phyloP scores from a whole-genome alignment of 2,329 filamentous ascomycete genomes.

The Colletotrichum costaricense region DNA sequence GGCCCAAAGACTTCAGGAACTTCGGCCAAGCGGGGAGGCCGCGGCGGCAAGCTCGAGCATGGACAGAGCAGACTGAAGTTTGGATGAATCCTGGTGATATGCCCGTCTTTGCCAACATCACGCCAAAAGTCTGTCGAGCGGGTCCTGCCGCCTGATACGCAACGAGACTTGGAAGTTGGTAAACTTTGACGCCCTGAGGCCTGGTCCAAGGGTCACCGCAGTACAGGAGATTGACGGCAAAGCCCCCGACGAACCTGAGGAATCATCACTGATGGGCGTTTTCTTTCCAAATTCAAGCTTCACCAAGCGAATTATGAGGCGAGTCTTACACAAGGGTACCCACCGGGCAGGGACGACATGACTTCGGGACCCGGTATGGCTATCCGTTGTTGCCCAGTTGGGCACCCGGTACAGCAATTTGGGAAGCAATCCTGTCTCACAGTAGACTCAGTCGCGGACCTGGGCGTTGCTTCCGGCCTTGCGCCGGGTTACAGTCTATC shows the following conservation, averaged over 20 bases:
- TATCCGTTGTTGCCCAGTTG: not conserved
- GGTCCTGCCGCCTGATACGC: constrained; percentile 29
- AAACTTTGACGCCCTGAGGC: constrained; percentile 11
- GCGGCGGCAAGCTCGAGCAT: constrained; percentile 58
- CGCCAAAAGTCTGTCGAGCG: constrained; percentile 30
- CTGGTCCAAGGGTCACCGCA: constrained; percentile 17
- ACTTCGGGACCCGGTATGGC: not conserved
- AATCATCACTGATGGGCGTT: not conserved
- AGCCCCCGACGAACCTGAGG: not conserved
- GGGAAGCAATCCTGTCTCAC: not conserved
- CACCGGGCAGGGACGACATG: not conserved
- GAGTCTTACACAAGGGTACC: not conserved
- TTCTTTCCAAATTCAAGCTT: not conserved
- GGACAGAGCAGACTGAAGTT: constrained; percentile 72
- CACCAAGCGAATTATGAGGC: not conserved
- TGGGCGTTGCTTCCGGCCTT: not conserved
- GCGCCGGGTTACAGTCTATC: constrained; percentile 16
- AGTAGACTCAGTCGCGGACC: not conserved
- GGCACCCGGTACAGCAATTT: not conserved
- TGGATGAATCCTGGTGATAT: constrained; percentile 52
- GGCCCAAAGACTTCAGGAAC: constrained; percentile 46
- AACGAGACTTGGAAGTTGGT: constrained; percentile 10
- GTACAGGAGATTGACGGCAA: constrained; percentile 3
- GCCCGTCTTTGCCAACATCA: not conserved
- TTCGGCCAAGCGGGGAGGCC: constrained; percentile 51